phyloP scores from a whole-genome alignment of 495 filamentous ascomycete species.

The Hypoxylon fragiforme region DNA sequence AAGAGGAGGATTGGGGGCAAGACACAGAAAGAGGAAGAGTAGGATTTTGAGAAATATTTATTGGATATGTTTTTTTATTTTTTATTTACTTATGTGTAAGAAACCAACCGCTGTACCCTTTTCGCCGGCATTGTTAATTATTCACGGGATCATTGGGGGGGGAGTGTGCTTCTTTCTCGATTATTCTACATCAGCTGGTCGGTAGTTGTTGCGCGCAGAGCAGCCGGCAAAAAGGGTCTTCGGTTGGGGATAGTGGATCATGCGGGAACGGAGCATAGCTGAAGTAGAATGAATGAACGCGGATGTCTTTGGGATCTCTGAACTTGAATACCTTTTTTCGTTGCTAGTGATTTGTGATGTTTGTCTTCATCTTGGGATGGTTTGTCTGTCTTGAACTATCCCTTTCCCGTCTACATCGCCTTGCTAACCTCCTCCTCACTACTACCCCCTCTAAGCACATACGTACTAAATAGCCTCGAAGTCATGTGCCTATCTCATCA shows the following conservation, averaged over 20 bases:
- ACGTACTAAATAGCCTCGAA: too few relatives aligned
- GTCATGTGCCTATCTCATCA: too few relatives aligned
- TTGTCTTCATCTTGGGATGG: too few relatives aligned
- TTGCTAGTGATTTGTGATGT: too few relatives aligned
- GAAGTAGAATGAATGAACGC: constrained; percentile 21
- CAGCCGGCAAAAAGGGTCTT: constrained; percentile 27
- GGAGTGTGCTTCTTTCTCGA: constrained; percentile 1
- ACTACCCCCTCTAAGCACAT: too few relatives aligned
- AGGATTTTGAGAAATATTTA: constrained; percentile 11
- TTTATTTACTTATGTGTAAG: too few relatives aligned
- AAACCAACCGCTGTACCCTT: constrained; percentile 16
- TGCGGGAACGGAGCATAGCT: constrained; percentile 21
- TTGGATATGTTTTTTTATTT: constrained; percentile 15
- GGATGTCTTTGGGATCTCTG: constrained; percentile 23
- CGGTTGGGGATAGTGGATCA: constrained; percentile 12
- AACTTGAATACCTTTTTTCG: too few relatives aligned
- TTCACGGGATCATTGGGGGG: constrained; percentile 8
- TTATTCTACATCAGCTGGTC: constrained; percentile 13
- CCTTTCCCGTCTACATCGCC: too few relatives aligned
- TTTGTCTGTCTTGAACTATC: too few relatives aligned
- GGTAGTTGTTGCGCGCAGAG: constrained; percentile 8
- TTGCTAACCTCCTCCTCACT: too few relatives aligned
- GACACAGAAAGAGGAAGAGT: background rate
- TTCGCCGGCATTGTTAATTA: constrained; percentile 24
- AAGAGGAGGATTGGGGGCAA: background rate